Evolutionary conservation across 805 yeast genomes (phyloP), one percentile per base, ranked within the genome.

Genomic region (Lipomyces mesembrius): DNA sequence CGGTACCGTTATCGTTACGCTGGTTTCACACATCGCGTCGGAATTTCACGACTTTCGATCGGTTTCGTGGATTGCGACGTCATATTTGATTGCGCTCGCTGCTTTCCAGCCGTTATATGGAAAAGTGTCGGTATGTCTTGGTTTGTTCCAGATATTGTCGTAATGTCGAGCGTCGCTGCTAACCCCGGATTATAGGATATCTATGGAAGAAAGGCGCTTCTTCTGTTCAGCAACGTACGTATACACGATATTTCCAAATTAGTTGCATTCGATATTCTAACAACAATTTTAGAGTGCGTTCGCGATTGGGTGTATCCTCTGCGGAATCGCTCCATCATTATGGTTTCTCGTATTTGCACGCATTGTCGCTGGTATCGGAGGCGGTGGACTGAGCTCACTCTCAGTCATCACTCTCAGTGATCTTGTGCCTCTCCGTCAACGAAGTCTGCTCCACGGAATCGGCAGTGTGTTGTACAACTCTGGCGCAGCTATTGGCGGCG

Each of bases 341-440:
- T 67, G 71, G 71, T 68, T 89, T 68, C 69, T 73, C 3, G 71
- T 73, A n/a, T 65, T 65, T 56, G 75, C 74, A 0, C 82, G 96
- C 71, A 87, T 91, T 68, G 81, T 92, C 61, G 88, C 96, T 29
- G 97, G 97, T 20, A 84, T 90, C 63, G 97, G 97, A 14, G 97
- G 96, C n/a, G 95, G 96, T 8, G 97, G 97, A 0, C 85, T 92
- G 74, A 86, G 88, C 62, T 83, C 93, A 0, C 79, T 91, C 71
- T 84, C 91, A 20, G 88, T 96, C 11, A 89, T 92, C 66, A 83
- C 92, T 2, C 83, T 89, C 72, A 85, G 91, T 25, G 97, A 92
- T 76, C 80, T 91, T 59, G 88, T 92, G 32, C 88, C 95, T 1
- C 65, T 89, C 66, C 82, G 95, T 63, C 85, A 88, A 54, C 82